Evolutionary conservation across 1,284 basidiomycete species (phyloP), one percentile per base, ranked within the genome.

Genomic region (Sanghuangporus sanghuang): DNA sequence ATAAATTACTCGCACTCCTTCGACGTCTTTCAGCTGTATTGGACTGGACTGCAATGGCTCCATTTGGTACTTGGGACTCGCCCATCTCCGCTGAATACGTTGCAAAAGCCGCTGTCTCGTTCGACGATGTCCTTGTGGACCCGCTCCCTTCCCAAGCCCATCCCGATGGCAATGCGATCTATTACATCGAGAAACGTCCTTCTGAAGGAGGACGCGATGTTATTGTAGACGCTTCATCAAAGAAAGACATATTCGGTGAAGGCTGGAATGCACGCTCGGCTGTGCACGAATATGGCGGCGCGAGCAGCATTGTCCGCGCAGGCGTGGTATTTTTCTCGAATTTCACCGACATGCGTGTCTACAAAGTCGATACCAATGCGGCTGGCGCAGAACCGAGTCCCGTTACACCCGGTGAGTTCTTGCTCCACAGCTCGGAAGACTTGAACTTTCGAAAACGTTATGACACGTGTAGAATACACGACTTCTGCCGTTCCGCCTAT

Each of bases 161-260:
- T 49, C 50, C 50, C 12, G 35, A 39, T 6, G 53, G 23, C 8
- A 54, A 54, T 38, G 74, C 73, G 6, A 71, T 87, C 23, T 89
- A 87, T 68, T 84, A 87, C 72, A 68, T 87, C 57, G 89, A 91
- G 69, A 76, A 73, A 8, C 73, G 89, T 8, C 86, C 90, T 0
- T 77, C 79, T 14, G 87, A 91, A 69, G 78, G 73, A 12, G 83
- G 89, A 6, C 77, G 88, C 1, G 77, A 70, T 56, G 85, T 85
- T 0, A 73, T 90, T 9, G 82, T 90, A 40, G 76, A 84, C 49
- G 80, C 79, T 0, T 67, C 73, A 23, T 75, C 74, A 5, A 76
- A 76, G 18, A 71, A 71, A 44, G 86, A 88, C 68, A 73, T 86
- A 1, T 75, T 85, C 27, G 81, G 79, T 2, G 68, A 74, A 50